A percentile compares a stretch with the other conserved stretches of the same genome.
These are phyloP conservation scores for Prunus mira DNA, from an alignment of 306 rosid species.

Conservation along the genomic window DNA sequence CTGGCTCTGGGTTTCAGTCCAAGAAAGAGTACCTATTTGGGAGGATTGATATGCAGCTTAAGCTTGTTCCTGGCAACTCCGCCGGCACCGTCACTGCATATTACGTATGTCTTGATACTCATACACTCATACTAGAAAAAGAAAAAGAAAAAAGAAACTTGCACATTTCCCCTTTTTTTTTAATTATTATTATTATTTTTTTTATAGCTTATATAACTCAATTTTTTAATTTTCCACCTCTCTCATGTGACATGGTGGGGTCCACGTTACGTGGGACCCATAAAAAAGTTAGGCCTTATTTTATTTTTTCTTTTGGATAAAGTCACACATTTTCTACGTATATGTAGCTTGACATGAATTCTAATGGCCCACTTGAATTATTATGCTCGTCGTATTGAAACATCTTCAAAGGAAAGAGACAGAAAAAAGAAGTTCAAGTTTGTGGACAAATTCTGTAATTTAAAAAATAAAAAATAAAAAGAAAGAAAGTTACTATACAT, in stretches of 20 bases:
- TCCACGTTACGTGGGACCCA: too few species aligned
- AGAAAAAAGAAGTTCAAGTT: neutral
- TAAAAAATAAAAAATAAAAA: too few species aligned
- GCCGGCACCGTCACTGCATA: slow-evolving; percentile 90
- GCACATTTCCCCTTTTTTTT: neutral
- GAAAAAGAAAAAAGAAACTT: neutral
- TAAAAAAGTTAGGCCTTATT: too few species aligned
- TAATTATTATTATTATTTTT: neutral
- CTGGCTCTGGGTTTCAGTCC: slow-evolving; percentile 90
- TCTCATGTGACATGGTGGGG: neutral
- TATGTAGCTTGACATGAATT: neutral
- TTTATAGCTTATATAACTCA: too few species aligned
- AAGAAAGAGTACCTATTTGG: slow-evolving; percentile 62
- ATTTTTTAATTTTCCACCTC: neutral
- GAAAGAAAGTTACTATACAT: neutral
- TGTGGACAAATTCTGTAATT: too few species aligned
- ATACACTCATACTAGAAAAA: neutral
- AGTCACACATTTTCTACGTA: neutral
- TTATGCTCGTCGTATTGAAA: neutral
- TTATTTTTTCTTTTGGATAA: neutral
- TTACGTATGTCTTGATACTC: slow-evolving; percentile 25
- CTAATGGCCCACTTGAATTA: neutral
- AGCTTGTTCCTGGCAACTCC: slow-evolving; percentile 87
- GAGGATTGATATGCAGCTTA: slow-evolving; percentile 86
- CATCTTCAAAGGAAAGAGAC: neutral